A percentile compares a stretch with the other conserved stretches of the same genome.
These are phyloP conservation scores for Solanum lignicaule DNA, from an alignment of 257 asterid genomes.

Conservation along the genomic window DNA sequence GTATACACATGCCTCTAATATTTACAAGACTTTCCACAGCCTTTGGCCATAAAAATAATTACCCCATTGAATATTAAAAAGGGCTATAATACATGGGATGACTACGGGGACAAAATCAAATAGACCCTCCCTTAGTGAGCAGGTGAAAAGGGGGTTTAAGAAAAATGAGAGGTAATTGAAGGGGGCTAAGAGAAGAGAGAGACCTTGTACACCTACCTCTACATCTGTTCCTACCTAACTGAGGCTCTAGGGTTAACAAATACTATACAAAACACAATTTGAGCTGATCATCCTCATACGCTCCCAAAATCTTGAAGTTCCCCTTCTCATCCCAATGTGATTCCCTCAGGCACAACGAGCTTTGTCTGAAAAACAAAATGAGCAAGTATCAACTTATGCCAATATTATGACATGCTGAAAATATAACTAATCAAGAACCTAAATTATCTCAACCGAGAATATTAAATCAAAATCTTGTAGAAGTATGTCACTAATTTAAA, in stretches of 20 bases:
- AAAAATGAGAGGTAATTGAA: conserved; percentile 7
- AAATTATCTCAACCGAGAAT: neutral
- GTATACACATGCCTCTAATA: neutral
- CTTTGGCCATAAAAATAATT: conserved; percentile 68
- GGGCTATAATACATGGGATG: conserved; percentile 16
- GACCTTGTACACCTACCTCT: conserved; percentile 76
- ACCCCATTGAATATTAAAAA: conserved; percentile 13
- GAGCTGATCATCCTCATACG: conserved; percentile 18
- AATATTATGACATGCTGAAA: neutral
- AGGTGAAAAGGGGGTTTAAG: conserved; percentile 4
- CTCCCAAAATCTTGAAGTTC: conserved; percentile 3
- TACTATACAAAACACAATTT: conserved; percentile 45
- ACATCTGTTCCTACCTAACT: conserved; percentile 36
- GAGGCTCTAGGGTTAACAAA: conserved; percentile 18
- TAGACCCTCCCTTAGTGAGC: conserved; percentile 31
- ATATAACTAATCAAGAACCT: neutral
- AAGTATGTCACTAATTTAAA: neutral
- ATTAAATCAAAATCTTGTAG: neutral
- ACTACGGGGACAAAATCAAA: conserved; percentile 25
- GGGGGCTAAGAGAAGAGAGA: conserved; percentile 23
- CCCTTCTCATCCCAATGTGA: conserved; percentile 8
- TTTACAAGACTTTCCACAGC: conserved; percentile 57
- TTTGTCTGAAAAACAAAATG: conserved; percentile 18
- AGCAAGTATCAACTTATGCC: neutral
- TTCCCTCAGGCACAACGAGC: conserved; percentile 25